Evolutionary conservation across 2,329 filamentous ascomycete species (phyloP).

Genomic region (Fusarium transvaalense): DNA sequence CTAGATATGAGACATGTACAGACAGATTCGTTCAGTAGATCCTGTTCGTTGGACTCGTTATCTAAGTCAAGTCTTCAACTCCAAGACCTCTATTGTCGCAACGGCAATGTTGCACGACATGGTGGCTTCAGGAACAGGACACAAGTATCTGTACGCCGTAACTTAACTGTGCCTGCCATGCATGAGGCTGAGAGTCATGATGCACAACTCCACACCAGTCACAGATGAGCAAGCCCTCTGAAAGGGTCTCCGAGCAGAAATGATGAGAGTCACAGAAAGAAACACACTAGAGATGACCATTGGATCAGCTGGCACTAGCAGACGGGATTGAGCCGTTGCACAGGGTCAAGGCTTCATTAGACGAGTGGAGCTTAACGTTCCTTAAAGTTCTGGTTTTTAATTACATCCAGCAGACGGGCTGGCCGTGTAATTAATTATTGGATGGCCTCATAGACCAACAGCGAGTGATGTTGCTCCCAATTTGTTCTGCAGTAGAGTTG

Average conservation of each 20-base stretch:
- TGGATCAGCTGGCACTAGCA: slow-evolving; percentile 35
- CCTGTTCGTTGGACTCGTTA: neutral
- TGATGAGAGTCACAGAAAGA: slow-evolving; percentile 35
- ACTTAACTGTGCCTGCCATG: slow-evolving; percentile 18
- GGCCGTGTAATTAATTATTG: slow-evolving; percentile 40
- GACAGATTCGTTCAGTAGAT: slow-evolving; percentile 11
- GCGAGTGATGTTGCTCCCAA: slow-evolving; percentile 10
- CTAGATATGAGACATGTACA: slow-evolving; percentile 13
- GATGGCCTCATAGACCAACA: slow-evolving; percentile 18
- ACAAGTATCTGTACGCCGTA: slow-evolving; percentile 12
- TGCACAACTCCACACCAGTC: slow-evolving; percentile 2
- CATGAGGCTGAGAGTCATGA: slow-evolving; percentile 39
- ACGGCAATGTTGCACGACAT: slow-evolving; percentile 18
- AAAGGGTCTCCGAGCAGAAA: slow-evolving; percentile 16
- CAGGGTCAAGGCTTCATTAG: slow-evolving; percentile 37
- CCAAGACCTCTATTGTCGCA: slow-evolving; percentile 4
- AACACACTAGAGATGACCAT: slow-evolving; percentile 32
- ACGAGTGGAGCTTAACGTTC: slow-evolving; percentile 43
- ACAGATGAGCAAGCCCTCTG: neutral
- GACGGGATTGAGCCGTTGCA: slow-evolving; percentile 39
- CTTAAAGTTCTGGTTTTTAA: slow-evolving; percentile 48
- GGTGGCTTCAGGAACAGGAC: slow-evolving; percentile 16
- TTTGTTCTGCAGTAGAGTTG: slow-evolving; percentile 4
- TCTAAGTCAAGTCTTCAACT: slow-evolving; percentile 4
- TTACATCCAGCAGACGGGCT: slow-evolving; percentile 42